These are phyloP conservation scores for Endoconidiophora laricicola DNA, from an alignment of 2,329 filamentous ascomycete species.

Conservation along the genomic window DNA sequence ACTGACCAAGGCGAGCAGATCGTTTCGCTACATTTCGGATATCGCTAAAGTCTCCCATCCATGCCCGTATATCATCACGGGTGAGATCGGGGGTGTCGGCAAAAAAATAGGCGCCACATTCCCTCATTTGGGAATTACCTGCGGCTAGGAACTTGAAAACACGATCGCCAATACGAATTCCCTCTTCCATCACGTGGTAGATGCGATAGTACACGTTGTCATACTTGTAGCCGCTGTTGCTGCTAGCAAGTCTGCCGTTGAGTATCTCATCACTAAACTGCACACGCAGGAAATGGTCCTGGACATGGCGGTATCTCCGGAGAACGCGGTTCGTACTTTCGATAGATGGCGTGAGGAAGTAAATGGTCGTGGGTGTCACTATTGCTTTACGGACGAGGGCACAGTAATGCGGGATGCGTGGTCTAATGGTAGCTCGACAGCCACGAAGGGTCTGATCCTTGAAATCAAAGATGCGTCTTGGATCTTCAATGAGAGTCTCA, in stretches of 20 bases:
- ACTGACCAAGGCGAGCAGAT: slow-evolving; percentile 78
- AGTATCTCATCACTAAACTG: slow-evolving; percentile 72
- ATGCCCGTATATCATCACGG: slow-evolving; percentile 60
- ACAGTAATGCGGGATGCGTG: slow-evolving; percentile 50
- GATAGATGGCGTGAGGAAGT: slow-evolving; percentile 58
- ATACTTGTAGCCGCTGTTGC: slow-evolving; percentile 36
- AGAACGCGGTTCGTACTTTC: slow-evolving; percentile 83
- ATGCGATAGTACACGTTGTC: slow-evolving; percentile 62
- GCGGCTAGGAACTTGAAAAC: slow-evolving; percentile 83
- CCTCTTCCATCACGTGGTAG: slow-evolving; percentile 52
- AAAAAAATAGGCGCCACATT: slow-evolving; percentile 89
- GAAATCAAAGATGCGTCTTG: slow-evolving; percentile 45
- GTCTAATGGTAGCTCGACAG: not conserved
- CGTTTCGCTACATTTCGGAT: slow-evolving; percentile 80
- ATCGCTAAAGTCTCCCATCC: slow-evolving; percentile 73
- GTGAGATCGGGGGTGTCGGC: slow-evolving; percentile 49
- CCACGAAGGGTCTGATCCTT: slow-evolving; percentile 21
- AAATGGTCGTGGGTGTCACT: slow-evolving; percentile 71
- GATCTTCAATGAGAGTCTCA: slow-evolving; percentile 41
- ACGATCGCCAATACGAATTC: slow-evolving; percentile 67
- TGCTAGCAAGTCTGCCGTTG: slow-evolving; percentile 41
- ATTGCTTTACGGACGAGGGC: slow-evolving; percentile 57
- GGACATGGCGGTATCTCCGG: slow-evolving; percentile 47
- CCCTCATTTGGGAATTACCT: slow-evolving; percentile 86
- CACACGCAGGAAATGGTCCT: slow-evolving; percentile 73